Percentiles rank a stretch among this genome's conserved stretches.
These are phyloP conservation scores for Bipolaris cookei DNA, from an alignment of 2,329 filamentous ascomycete species.

Conservation along the genomic window DNA sequence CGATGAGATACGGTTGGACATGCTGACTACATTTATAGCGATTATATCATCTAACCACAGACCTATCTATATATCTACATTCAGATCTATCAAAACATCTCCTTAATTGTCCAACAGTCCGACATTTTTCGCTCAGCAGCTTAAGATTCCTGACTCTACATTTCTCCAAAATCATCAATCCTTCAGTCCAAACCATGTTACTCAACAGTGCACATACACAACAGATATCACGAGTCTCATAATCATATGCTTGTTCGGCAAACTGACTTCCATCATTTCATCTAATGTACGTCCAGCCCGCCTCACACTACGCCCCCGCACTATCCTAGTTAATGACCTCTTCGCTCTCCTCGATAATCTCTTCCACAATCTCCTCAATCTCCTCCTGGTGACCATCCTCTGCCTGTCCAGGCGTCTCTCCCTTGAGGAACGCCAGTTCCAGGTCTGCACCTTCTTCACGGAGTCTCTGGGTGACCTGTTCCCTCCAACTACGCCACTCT, in stretches of 20 bases:
- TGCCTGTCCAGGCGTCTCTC: constrained; percentile 49
- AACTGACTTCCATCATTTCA: background rate
- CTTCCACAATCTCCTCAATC: constrained; percentile 81
- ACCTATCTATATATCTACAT: no score
- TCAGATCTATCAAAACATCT: no score
- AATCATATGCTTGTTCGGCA: background rate
- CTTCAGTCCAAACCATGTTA: background rate
- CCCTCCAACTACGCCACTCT: constrained; percentile 89
- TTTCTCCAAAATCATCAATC: background rate
- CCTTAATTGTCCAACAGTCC: no score
- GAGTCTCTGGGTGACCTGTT: constrained; percentile 71
- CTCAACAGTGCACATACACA: no score
- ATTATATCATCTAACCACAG: no score
- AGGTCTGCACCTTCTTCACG: constrained; percentile 61
- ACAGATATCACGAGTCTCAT: background rate
- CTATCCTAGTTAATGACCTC: constrained; percentile 62
- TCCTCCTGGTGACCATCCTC: constrained; percentile 62
- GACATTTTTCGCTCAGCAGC: no score
- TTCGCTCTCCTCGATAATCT: constrained; percentile 86
- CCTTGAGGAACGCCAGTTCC: constrained; percentile 62
- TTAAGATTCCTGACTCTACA: no score
- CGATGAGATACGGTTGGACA: no score
- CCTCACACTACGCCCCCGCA: background rate
- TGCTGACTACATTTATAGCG: no score
- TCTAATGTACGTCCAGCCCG: background rate